These are phyloP conservation scores for Inonotus obliquus DNA, from an alignment of 1,284 basidiomycete genomes.

Conservation along the genomic window DNA sequence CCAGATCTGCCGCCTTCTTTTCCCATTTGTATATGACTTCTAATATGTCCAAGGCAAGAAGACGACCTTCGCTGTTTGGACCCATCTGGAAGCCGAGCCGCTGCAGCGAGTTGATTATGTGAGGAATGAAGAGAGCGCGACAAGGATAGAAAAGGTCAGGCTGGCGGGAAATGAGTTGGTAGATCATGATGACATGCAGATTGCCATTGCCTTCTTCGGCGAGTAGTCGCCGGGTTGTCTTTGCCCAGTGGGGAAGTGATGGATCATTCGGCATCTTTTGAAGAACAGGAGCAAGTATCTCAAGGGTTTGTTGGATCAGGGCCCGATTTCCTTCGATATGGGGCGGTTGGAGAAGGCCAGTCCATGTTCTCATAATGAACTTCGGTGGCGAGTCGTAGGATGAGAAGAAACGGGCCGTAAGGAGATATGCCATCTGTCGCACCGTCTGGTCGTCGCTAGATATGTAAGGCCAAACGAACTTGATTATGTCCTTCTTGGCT, in stretches of 20 bases:
- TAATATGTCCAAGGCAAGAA: constrained; percentile 78
- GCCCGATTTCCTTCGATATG: constrained; percentile 75
- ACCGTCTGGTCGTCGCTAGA: constrained; percentile 85
- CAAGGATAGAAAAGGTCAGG: constrained; percentile 92
- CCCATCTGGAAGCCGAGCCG: constrained; percentile 81
- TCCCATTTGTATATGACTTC: constrained; percentile 91
- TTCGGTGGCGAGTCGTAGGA: constrained; percentile 90
- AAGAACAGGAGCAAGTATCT: constrained; percentile 88
- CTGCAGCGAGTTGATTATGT: constrained; percentile 87
- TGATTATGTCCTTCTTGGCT: constrained; percentile 91
- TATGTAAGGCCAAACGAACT: constrained; percentile 91
- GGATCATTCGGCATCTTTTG: constrained; percentile 48
- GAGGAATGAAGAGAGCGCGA: constrained; percentile 91
- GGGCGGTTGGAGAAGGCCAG: constrained; percentile 82
- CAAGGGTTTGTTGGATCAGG: constrained; percentile 83
- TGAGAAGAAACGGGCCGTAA: constrained; percentile 93
- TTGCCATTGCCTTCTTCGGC: constrained; percentile 86
- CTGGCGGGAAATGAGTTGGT: constrained; percentile 91
- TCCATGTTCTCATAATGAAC: constrained; percentile 94
- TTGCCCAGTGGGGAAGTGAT: constrained; percentile 84
- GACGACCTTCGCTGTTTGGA: constrained; percentile 77
- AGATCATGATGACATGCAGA: constrained; percentile 83
- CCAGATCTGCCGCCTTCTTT: constrained; percentile 43
- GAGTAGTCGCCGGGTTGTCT: constrained; percentile 81
- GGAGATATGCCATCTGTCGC: constrained; percentile 91